Base-by-base conservation (phyloP, 768 basidiomycete species). In the Austroboletus festivus region DNA sequence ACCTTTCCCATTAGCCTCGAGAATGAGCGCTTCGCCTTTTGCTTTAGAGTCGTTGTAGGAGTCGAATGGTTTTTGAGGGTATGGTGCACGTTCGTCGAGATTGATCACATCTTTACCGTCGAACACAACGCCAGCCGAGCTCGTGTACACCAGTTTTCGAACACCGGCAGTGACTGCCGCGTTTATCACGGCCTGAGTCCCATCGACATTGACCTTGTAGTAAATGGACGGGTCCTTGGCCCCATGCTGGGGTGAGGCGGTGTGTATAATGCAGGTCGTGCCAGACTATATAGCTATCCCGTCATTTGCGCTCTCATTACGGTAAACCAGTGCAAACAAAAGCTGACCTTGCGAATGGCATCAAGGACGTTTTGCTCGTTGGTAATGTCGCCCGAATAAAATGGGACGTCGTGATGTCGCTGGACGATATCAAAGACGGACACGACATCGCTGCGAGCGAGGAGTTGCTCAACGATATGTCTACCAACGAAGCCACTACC, bases 21-120 rank as follows among this genome's bases (percentile, higher is more conserved):
- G 72, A 8, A 97, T 85, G 31, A 88, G 72, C 30, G 78, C 74
- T 67, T 98, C 95, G 0, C 88, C 94, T 64, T 86, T 79, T 12
- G 86, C 89, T 68, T 99, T 99, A 12, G 93, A 92, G 50, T 88
- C 86, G 62, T 94, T 97, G 70, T 99, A 99, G 0, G 88, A 85
- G 65, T 97, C 93, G 66, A 93, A 75, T 4, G 84, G 81, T 31
- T 80, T 79, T 35, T 78, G 77, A 0, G 92, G 91, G 50, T 79
- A 76, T 0, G 83, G 80, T 34, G 89, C 66, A 9, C 96, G 82
- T 71, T 99, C 96, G 68, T 99, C 96, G 24, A 86, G 80, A 61
- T 92, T 82, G 50, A 89, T 78, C 44, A 93, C 75, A 67, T 93
- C 82, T 16, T 70, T 70, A 0, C 93, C 93, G 48, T 89, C 85